Percentiles rank a stretch among this genome's conserved stretches.
Conservation (phyloP, 371 early-diverging fungal genomes). For the Basidiobolus heterosporus region DNA sequence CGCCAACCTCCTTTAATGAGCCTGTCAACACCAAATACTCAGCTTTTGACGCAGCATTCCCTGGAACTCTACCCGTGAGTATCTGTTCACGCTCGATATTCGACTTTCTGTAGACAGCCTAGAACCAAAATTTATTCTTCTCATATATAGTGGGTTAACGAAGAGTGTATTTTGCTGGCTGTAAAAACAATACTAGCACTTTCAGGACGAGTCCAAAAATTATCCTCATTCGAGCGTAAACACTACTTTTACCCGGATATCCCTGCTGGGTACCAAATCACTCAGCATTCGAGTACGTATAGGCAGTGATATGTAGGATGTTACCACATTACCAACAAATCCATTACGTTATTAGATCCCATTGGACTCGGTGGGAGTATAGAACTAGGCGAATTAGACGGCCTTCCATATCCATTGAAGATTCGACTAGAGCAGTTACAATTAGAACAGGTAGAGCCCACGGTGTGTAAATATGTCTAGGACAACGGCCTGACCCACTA, state of each 20-base stretch:
- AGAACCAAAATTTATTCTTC: neutral
- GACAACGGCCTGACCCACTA: neutral
- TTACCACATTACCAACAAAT: too few species aligned
- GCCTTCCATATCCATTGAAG: slow-evolving; percentile 18
- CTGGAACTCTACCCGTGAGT: slow-evolving; percentile 52
- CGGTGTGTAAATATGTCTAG: neutral
- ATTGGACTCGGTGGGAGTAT: slow-evolving; percentile 45
- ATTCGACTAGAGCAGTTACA: slow-evolving; percentile 71
- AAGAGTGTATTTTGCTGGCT: slow-evolving; percentile 49
- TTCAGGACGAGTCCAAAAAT: slow-evolving; percentile 36
- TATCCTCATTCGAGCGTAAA: slow-evolving; percentile 74
- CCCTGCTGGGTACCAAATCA: slow-evolving; percentile 86
- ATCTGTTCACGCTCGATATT: neutral
- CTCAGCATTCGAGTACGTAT: slow-evolving; percentile 53
- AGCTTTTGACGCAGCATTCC: slow-evolving; percentile 77
- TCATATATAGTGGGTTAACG: slow-evolving; percentile 39
- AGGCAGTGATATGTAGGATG: neutral
- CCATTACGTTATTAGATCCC: slow-evolving; percentile 28
- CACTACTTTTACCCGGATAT: slow-evolving; percentile 89
- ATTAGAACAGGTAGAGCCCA: slow-evolving; percentile 50
- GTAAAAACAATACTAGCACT: slow-evolving; percentile 58
- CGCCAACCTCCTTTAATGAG: slow-evolving; percentile 32
- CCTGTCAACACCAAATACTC: slow-evolving; percentile 35
- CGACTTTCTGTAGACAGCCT: too few species aligned
- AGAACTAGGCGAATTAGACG: slow-evolving; percentile 29